Evolutionary conservation across 805 yeast genomes (phyloP).

Genomic region (Cyberlindnera lachancei): DNA sequence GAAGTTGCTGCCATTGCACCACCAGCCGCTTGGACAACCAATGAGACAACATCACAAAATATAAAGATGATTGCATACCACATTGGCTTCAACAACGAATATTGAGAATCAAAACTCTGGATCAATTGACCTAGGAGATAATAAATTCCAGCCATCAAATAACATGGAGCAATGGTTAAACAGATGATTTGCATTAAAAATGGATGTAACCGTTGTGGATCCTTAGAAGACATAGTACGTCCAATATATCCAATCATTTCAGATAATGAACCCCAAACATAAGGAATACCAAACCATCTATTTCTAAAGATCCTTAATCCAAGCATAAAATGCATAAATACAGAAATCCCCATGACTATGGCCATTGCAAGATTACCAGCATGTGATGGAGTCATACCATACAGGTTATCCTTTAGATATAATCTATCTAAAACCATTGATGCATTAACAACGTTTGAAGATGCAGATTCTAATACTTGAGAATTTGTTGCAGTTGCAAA

Average conservation of each 20-base stretch:
- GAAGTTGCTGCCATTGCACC: conserved; percentile 53
- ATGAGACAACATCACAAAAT: conserved; percentile 53
- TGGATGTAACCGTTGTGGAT: conserved; percentile 28
- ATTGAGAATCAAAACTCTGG: conserved; percentile 50
- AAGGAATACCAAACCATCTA: conserved; percentile 58
- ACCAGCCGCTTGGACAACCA: conserved; percentile 66
- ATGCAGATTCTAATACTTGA: conserved; percentile 7
- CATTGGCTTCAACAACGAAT: conserved; percentile 47
- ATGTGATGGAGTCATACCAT: conserved; percentile 41
- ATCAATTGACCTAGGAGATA: conserved; percentile 60
- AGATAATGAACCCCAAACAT: conserved; percentile 45
- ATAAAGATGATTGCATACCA: conserved; percentile 59
- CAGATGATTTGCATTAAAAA: conserved; percentile 61
- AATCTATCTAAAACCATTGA: conserved; percentile 6
- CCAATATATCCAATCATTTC: conserved; percentile 68
- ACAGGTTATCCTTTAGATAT: conserved; percentile 15
- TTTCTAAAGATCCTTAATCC: conserved; percentile 44
- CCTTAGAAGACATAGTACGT: conserved; percentile 39
- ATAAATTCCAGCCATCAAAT: conserved; percentile 80
- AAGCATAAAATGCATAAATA: conserved; percentile 33
- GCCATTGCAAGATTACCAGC: conserved; percentile 55
- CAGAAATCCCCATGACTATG: conserved; percentile 43
- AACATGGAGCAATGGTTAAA: conserved; percentile 74
- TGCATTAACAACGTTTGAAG: conserved; percentile 7
- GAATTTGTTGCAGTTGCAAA: conserved; percentile 8